Percentiles rank a stretch among this genome's conserved stretches.
Evolutionary conservation across 2,329 filamentous ascomycete genomes (phyloP).

Genomic region (Aspergillus sp.): DNA sequence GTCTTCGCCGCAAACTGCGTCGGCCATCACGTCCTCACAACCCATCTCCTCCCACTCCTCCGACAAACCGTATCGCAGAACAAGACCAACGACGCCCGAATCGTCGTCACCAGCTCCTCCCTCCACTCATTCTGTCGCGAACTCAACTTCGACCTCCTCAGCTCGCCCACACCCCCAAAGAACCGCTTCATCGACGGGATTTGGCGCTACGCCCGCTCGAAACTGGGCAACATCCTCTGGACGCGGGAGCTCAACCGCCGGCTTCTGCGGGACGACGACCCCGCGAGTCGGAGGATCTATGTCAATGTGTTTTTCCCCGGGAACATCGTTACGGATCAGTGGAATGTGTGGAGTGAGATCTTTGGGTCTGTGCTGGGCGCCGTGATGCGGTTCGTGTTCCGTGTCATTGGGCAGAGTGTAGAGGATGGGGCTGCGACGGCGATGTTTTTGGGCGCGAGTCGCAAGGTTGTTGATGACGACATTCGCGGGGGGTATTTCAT

Average conservation of each 20-base stretch:
- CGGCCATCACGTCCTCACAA: constrained; percentile 51
- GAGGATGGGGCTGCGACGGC: constrained; percentile 29
- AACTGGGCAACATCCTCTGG: constrained; percentile 34
- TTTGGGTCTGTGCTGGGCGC: constrained; percentile 21
- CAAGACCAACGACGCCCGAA: constrained; percentile 36
- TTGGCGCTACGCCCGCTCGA: constrained; percentile 32
- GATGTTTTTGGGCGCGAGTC: constrained; percentile 28
- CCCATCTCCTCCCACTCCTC: constrained; percentile 42
- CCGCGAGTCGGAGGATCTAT: constrained; percentile 22
- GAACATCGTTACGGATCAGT: constrained; percentile 31
- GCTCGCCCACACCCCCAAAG: constrained; percentile 20
- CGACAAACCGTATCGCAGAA: constrained; percentile 15
- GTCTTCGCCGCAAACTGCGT: constrained; percentile 52
- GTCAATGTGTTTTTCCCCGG: constrained; percentile 33
- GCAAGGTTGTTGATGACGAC: constrained; percentile 17
- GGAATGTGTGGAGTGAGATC: constrained; percentile 26
- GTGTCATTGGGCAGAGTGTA: constrained; percentile 21
- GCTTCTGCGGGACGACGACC: constrained; percentile 18
- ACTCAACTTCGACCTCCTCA: constrained; percentile 23
- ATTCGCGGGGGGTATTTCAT: constrained; percentile 36
- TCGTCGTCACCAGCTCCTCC: constrained; percentile 43
- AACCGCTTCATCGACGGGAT: constrained; percentile 19
- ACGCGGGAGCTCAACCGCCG: constrained; percentile 25
- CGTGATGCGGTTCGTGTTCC: constrained; percentile 20
- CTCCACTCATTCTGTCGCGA: constrained; percentile 26